Percentiles rank a stretch among this genome's conserved stretches.
Conservation (phyloP, 345 rosid genomes). For the Pelargonium nanum region DNA sequence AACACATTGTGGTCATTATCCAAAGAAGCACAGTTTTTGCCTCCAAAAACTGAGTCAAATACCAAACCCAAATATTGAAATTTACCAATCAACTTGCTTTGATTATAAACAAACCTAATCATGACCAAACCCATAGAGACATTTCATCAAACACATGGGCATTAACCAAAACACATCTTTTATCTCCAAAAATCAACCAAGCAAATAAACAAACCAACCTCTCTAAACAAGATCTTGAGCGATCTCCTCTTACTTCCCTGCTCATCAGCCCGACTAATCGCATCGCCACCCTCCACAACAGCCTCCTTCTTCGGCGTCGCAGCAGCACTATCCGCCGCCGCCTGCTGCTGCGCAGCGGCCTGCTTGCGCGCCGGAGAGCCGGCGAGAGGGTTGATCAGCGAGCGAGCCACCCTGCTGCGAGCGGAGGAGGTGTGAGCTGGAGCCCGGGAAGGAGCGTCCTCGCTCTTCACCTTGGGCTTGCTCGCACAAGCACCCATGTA, state of each 20-base stretch:
- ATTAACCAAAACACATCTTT: no score
- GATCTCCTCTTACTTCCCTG: slow-evolving; percentile 23
- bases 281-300: slow-evolving; percentile 12
- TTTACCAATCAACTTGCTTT: no score
- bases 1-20: no score
- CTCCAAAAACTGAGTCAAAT: no score
- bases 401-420: not conserved
- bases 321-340: not conserved
- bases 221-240: slow-evolving; percentile 32
- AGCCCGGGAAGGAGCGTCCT: not conserved
- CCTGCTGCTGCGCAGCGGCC: not conserved
- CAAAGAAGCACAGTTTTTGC: no score
- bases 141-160: not conserved
- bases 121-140: not conserved
- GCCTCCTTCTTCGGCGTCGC: not conserved
- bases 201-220: slow-evolving; percentile 7
- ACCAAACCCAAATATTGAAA: no score
- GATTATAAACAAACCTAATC: no score
- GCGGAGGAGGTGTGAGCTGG: not conserved
- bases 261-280: slow-evolving; percentile 8
- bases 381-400: not conserved
- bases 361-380: not conserved
- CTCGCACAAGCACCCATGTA: not conserved
- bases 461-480: not conserved
- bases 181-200: not conserved